Percentiles rank a stretch among this genome's conserved stretches.
Evolutionary conservation across 2,329 filamentous ascomycete genomes (phyloP).

Genomic region (Hymenoscyphus infarciens): DNA sequence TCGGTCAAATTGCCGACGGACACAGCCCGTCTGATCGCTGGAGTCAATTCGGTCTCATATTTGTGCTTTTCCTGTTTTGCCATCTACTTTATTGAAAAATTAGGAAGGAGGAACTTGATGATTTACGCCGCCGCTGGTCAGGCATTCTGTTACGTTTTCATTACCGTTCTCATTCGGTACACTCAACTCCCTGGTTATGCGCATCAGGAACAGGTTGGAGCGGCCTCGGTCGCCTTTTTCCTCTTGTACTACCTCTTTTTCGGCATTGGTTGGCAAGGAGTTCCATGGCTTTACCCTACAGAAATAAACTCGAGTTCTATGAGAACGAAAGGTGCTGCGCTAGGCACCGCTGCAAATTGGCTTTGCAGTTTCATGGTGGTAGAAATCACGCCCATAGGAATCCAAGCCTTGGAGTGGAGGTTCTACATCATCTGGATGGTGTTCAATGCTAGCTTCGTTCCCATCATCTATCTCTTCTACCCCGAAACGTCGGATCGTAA

Average conservation of each 20-base stretch:
- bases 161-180: slow-evolving; percentile 27
- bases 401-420: slow-evolving; percentile 36
- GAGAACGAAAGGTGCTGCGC: slow-evolving; percentile 35
- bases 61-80: slow-evolving; percentile 40
- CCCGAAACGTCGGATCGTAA: slow-evolving; percentile 50
- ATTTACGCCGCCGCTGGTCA: slow-evolving; percentile 41
- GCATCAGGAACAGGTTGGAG: slow-evolving; percentile 39
- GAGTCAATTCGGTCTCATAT: slow-evolving; percentile 47
- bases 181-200: slow-evolving; percentile 30
- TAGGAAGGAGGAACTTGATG: slow-evolving; percentile 43
- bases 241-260: slow-evolving; percentile 57
- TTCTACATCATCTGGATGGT: slow-evolving; percentile 40
- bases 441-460: slow-evolving; percentile 38
- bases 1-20: slow-evolving; percentile 36
- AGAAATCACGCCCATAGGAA: slow-evolving; percentile 37
- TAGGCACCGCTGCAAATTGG: slow-evolving; percentile 39
- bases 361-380: slow-evolving; percentile 44
- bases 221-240: slow-evolving; percentile 42
- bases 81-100: slow-evolving; percentile 36
- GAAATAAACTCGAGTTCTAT: slow-evolving; percentile 38
- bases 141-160: slow-evolving; percentile 44
- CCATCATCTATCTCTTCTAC: slow-evolving; percentile 45
- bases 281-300: slow-evolving; percentile 39
- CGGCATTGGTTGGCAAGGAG: slow-evolving; percentile 35
- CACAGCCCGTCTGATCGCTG: slow-evolving; percentile 42